Percentiles rank a stretch among this genome's conserved stretches.
Conservation (phyloP, 495 filamentous ascomycete genomes). For the Penicillium pancosmium region DNA sequence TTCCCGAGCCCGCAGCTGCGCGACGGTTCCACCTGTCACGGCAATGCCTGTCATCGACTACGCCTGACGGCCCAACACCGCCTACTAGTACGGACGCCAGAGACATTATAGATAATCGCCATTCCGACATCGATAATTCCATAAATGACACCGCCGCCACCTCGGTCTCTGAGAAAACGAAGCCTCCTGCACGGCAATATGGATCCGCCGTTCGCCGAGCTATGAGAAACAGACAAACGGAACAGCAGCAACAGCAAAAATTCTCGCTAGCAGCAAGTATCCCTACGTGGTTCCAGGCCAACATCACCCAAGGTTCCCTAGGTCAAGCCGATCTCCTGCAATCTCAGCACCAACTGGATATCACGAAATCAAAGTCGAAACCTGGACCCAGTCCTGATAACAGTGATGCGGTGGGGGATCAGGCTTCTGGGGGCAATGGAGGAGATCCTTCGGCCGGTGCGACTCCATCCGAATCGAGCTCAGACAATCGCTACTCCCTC, state of each 20-base stretch:
- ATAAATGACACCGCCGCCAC: slow-evolving; percentile 18
- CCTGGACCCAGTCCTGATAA: slow-evolving; percentile 5
- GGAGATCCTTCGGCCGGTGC: slow-evolving; percentile 19
- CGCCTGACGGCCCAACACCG: slow-evolving; percentile 28
- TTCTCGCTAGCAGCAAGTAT: slow-evolving; percentile 26
- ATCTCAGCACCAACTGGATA: slow-evolving; percentile 32
- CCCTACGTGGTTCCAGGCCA: slow-evolving; percentile 46
- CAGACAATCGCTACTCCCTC: slow-evolving; percentile 39
- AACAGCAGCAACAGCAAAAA: slow-evolving; percentile 24
- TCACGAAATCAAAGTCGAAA: slow-evolving; percentile 24
- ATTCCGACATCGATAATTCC: slow-evolving; percentile 28
- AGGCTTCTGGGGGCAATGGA: slow-evolving; percentile 29
- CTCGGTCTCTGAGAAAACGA: slow-evolving; percentile 18
- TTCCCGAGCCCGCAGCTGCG: slow-evolving; percentile 38
- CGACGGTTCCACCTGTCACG: slow-evolving; percentile 44
- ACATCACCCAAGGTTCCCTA: slow-evolving; percentile 27
- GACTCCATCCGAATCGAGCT: slow-evolving; percentile 7
- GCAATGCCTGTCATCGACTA: slow-evolving; percentile 37
- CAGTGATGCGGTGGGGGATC: background rate
- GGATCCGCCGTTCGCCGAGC: slow-evolving; percentile 45
- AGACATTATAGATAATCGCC: slow-evolving; percentile 26
- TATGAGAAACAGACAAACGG: slow-evolving; percentile 36
- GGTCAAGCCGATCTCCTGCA: background rate
- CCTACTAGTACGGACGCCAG: slow-evolving; percentile 9
- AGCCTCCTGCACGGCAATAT: slow-evolving; percentile 37